phyloP scores from a whole-genome alignment of 257 asterid species.

The Forsythia suspensa region DNA sequence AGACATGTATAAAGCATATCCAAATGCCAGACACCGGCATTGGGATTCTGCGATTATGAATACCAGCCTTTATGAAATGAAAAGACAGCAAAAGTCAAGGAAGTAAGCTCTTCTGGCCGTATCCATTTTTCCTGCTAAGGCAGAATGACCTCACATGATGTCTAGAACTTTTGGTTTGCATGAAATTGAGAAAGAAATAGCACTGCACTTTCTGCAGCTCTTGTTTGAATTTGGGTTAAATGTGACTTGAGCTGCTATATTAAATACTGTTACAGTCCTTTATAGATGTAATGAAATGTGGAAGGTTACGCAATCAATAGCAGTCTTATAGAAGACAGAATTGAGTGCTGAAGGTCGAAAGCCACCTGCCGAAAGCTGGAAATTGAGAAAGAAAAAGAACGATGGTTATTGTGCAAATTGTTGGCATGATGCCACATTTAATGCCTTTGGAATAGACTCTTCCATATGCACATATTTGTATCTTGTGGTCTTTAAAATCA shows the following conservation, averaged over 20 bases:
- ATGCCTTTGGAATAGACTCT: neutral
- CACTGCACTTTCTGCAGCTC: neutral
- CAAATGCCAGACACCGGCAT: neutral
- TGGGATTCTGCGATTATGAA: neutral
- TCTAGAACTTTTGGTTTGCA: neutral
- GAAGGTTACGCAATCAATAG: neutral
- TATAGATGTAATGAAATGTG: neutral
- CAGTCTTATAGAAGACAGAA: neutral
- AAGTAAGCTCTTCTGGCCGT: neutral
- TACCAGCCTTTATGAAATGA: neutral
- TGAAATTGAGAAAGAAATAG: neutral
- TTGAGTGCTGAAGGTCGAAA: neutral
- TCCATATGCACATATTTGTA: neutral
- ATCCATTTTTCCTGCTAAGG: neutral
- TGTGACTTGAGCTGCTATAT: neutral
- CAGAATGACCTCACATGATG: neutral
- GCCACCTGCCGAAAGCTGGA: neutral
- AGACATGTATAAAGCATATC: neutral
- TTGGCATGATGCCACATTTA: neutral
- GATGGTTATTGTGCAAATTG: neutral
- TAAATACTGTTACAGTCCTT: neutral
- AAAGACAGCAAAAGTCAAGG: neutral
- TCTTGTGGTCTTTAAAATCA: neutral
- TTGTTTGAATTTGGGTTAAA: neutral
- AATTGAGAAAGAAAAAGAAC: neutral